phyloP scores from a whole-genome alignment of 2,329 filamentous ascomycete species.

The Mycosphaerella sp. region DNA sequence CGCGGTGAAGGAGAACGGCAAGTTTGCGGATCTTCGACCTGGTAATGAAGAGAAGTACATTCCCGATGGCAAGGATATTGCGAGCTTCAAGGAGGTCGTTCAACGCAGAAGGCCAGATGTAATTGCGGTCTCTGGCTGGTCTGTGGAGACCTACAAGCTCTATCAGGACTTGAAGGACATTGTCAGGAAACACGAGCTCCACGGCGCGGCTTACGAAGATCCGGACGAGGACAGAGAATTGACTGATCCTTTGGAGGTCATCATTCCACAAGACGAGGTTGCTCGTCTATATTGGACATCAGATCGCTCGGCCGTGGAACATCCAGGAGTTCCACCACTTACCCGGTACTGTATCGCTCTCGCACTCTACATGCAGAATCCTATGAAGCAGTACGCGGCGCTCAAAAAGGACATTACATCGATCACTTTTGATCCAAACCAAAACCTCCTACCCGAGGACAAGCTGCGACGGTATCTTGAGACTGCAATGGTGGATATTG shows the following conservation, averaged over 20 bases:
- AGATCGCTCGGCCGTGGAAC: slow-evolving; percentile 67
- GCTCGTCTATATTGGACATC: slow-evolving; percentile 95
- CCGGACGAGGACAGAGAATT: slow-evolving; percentile 69
- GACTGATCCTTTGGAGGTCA: slow-evolving; percentile 74
- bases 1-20: slow-evolving; percentile 79
- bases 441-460: slow-evolving; percentile 80
- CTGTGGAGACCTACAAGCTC: slow-evolving; percentile 76
- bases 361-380: slow-evolving; percentile 88
- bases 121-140: slow-evolving; percentile 81
- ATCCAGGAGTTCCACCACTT: slow-evolving; percentile 70
- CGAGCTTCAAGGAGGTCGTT: slow-evolving; percentile 71
- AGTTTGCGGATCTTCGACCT: slow-evolving; percentile 68
- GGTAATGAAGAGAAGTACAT: slow-evolving; percentile 61
- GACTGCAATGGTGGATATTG: slow-evolving; percentile 97
- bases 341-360: slow-evolving; percentile 85
- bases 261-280: slow-evolving; percentile 93
- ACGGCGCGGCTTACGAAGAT: slow-evolving; percentile 75
- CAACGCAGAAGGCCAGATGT: slow-evolving; percentile 80
- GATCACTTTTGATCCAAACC: slow-evolving; percentile 80
- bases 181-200: slow-evolving; percentile 68
- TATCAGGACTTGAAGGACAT: slow-evolving; percentile 74
- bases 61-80: slow-evolving; percentile 58
- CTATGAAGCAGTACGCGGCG: slow-evolving; percentile 92
- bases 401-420: slow-evolving; percentile 83
- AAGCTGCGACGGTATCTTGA: slow-evolving; percentile 82